phyloP scores from a whole-genome alignment of 331 rosid species.

The Quercus lobata region DNA sequence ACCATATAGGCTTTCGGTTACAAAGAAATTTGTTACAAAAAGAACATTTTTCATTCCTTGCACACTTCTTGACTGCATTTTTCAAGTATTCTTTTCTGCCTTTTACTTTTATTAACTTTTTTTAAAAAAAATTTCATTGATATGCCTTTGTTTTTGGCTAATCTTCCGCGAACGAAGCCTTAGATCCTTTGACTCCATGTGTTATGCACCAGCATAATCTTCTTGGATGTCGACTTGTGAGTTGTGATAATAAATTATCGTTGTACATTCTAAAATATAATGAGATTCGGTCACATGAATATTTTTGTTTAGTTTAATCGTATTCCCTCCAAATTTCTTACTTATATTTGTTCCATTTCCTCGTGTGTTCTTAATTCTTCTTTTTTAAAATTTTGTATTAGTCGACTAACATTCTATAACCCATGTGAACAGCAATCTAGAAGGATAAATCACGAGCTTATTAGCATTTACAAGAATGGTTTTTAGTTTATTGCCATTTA shows the following conservation, averaged over 20 bases:
- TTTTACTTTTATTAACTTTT: conserved; percentile 11
- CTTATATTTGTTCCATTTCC: not conserved
- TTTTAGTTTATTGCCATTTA: not conserved
- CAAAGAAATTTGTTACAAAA: not conserved
- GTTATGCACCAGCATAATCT: not conserved
- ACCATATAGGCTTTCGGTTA: conserved; percentile 15
- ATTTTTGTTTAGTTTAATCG: not conserved
- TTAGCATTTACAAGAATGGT: not conserved
- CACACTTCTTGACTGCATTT: not conserved
- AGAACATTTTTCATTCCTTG: not conserved
- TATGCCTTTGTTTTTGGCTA: not conserved
- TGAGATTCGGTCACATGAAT: not conserved
- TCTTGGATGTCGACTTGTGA: not conserved
- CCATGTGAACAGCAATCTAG: conserved; percentile 1
- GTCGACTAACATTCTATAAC: not conserved
- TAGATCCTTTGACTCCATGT: not conserved
- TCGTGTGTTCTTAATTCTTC: not conserved
- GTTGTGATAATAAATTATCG: not conserved
- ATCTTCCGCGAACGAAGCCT: not conserved
- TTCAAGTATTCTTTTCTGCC: conserved; percentile 4
- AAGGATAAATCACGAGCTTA: conserved; percentile 14
- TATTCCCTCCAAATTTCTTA: not conserved
- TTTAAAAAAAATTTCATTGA: not conserved
- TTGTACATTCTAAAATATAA: not conserved
- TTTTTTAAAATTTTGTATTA: not conserved